Evolutionary conservation across 495 filamentous ascomycete genomes (phyloP), one percentile per base, ranked within the genome.

Genomic region (Penicillium silybi): DNA sequence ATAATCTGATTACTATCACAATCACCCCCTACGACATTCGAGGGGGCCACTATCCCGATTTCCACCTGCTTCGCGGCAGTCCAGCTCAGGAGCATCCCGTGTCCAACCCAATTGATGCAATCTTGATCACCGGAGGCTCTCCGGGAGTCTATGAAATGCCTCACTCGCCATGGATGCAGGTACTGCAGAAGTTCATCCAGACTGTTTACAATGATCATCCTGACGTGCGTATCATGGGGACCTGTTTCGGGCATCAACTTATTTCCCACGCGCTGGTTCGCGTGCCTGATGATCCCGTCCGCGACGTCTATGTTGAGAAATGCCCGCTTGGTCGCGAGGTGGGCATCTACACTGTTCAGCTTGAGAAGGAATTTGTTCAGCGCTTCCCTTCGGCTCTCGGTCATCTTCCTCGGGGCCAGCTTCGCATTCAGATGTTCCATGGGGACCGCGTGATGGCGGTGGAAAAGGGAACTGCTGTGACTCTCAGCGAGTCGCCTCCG

Each of bases 211-310:
- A 41, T 1, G 34, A 66, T 6, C 66, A 70, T 46, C 68, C 73
- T 3, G 40, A 66, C 19, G 62, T 78, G 17, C 62, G 63, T 10
- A 68, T 73, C 16, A 55, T 73, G 35, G 69, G 71, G 4, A 67
- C 68, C 10, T 74, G 69, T 41, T 74, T 74, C 56, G 71, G 71
- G 0, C 71, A 74, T 48, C 69, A 74, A 46, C 48, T 72, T 13
- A 66, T 74, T 41, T 66, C 66, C n/a, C 68, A 70, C 49, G 63
- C 59, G 18, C 52, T 62, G 8, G 58, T 74, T 23, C 53, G 54
- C 27, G 29, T 55, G 27, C 50, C 48, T 0, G 40, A 62, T 2
- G 62, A 67, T 40, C 35, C 54, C 0, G 48, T 51, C 16, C 59
- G 59, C 17, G 62, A 65, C 16, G 61, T 66, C 2, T 64, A 53